Evolutionary conservation across 148 eudicot species (phyloP).

Genomic region (Amaranthus palmeri): DNA sequence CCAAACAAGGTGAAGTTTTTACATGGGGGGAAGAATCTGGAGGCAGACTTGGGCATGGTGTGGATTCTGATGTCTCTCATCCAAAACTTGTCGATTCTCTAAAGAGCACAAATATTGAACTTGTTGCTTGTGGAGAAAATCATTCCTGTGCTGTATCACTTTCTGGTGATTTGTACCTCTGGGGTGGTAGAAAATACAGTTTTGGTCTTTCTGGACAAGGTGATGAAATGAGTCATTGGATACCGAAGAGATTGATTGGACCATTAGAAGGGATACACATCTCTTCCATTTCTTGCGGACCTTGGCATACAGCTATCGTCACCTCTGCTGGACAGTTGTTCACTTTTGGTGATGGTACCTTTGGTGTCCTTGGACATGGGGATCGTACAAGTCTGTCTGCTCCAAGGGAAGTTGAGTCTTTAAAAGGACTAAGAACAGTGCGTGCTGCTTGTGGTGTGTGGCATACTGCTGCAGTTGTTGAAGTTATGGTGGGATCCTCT

Average conservation of each 20-base stretch:
- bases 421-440: conserved; percentile 52
- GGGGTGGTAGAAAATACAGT: conserved; percentile 63
- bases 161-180: conserved; percentile 65
- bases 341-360: conserved; percentile 79
- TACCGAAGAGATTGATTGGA: conserved; percentile 50
- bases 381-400: conserved; percentile 40
- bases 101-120: conserved; percentile 39
- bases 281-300: conserved; percentile 64
- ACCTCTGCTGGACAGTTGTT: conserved; percentile 57
- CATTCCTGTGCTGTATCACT: conserved; percentile 64
- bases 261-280: conserved; percentile 56
- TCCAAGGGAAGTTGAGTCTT: conserved; percentile 55
- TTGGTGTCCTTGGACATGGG: conserved; percentile 81
- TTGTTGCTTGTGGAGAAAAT: conserved; percentile 70
- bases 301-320: conserved; percentile 70
- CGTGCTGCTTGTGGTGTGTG: conserved; percentile 69
- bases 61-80: conserved; percentile 47
- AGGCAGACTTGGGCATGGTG: conserved; percentile 79
- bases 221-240: conserved; percentile 50
- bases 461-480: conserved; percentile 76
- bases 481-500: conserved; percentile 38
- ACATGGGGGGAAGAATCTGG: conserved; percentile 77
- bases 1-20: conserved; percentile 64
- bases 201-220: conserved; percentile 65
- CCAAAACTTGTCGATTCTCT: conserved; percentile 60